Evolutionary conservation across 202 grass and related monocot genomes (phyloP).

Genomic region (Musa balbisiana): DNA sequence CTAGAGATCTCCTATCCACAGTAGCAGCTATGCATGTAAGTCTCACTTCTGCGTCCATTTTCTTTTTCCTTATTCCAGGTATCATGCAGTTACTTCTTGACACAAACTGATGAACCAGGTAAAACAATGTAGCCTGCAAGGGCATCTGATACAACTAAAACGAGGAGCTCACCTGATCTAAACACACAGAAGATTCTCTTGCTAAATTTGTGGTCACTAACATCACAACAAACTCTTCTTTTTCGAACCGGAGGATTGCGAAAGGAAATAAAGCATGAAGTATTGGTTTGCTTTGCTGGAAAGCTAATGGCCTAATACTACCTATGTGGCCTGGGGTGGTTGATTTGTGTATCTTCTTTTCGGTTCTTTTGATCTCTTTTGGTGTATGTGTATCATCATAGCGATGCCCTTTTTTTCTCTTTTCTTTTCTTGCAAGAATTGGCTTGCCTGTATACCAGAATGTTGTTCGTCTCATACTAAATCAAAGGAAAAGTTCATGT

Average conservation of each 20-base stretch:
- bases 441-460: not conserved
- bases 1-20: conserved; percentile 71
- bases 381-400: not conserved
- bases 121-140: conserved; percentile 42
- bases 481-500: not conserved
- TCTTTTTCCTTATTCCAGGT: not conserved
- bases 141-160: conserved; percentile 7
- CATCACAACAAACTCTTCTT: not conserved
- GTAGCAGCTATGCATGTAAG: conserved; percentile 84
- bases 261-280: not conserved
- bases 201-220: not conserved
- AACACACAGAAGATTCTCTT: not conserved
- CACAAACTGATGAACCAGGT: conserved; percentile 52
- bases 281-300: not conserved
- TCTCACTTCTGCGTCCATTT: conserved; percentile 1
- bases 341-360: conserved; percentile 1
- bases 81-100: not conserved
- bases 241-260: not conserved
- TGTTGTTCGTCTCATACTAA: not conserved
- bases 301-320: not conserved
- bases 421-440: not conserved
- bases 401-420: not conserved
- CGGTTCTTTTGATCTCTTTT: not conserved
- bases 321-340: not conserved
- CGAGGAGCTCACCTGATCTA: not conserved